A percentile compares a stretch with the other conserved stretches of the same genome.
These are phyloP conservation scores for Mortierella sp. DNA, from an alignment of 371 early-diverging fungal species.

Conservation along the genomic window DNA sequence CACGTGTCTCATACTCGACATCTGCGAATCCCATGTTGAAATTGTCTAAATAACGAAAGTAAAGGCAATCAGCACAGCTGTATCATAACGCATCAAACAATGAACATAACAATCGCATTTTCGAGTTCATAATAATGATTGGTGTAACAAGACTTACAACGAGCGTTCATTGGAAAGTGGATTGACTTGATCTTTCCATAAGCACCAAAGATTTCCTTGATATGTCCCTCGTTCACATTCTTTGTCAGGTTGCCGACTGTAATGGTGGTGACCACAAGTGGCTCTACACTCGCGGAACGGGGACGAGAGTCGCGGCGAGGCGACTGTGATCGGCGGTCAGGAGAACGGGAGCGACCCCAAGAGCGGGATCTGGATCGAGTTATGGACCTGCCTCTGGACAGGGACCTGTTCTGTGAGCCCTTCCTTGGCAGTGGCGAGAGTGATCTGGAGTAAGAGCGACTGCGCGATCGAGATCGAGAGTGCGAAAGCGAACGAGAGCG, in stretches of 20 bases:
- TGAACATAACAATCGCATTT: background rate
- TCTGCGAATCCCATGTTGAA: conserved; percentile 69
- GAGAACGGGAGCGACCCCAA: conserved; percentile 27
- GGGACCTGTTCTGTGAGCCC: conserved; percentile 28
- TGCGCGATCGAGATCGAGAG: conserved; percentile 38
- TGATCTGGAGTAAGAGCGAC: conserved; percentile 48
- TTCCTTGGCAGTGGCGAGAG: conserved; percentile 30
- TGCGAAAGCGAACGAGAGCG: conserved; percentile 45
- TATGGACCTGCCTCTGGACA: conserved; percentile 39
- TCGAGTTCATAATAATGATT: too few species aligned
- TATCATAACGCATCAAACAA: background rate
- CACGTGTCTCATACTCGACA: conserved; percentile 68
- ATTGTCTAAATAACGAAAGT: conserved; percentile 50
- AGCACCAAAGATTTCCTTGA: conserved; percentile 74
- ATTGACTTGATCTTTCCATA: conserved; percentile 80
- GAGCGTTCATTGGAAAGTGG: conserved; percentile 77
- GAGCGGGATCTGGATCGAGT: conserved; percentile 42
- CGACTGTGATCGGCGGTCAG: conserved; percentile 17
- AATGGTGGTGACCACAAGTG: conserved; percentile 29
- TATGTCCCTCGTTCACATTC: conserved; percentile 74
- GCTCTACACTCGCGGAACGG: conserved; percentile 14
- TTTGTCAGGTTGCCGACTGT: conserved; percentile 56
- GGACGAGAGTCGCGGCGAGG: conserved; percentile 24
- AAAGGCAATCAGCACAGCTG: background rate
- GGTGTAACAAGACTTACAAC: conserved; percentile 33